Evolutionary conservation across 805 yeast genomes (phyloP), one percentile per base, ranked within the genome.

Genomic region (Spathaspora passalidarum): DNA sequence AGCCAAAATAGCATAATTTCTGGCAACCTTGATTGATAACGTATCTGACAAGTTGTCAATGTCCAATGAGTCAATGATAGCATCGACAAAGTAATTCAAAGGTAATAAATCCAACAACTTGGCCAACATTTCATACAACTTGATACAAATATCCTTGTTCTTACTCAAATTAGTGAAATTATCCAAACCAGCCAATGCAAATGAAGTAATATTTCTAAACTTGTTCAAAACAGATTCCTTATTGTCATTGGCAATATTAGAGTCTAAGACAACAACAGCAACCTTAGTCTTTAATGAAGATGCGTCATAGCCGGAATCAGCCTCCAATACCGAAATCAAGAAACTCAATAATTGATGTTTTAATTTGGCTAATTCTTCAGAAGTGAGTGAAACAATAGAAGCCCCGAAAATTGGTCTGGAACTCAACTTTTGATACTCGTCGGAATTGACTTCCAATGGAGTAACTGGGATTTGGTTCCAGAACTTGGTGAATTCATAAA

Each of bases 91-190:
- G 52, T 81, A 78, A 50, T 76, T 76, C 51, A 90, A 78, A 23
- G 98, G 97, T 44, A 92, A 69, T 50, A 89, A 70, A 47, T 81
- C 81, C 48, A 92, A 68, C 51, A 84, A 68, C 52, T 79, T 79
- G 26, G 81, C 79, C 51, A 92, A 71, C 42, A 88, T 64, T 21
- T 71, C 73, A 59, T 81, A 80, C 44, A 84, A 65, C 26, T 68
- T 70, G 37, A 58, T 62, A 16, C 73, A 65, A 19, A 74, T 65
- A 13, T 41, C 62, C 19, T 48, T 49, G 36, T 46, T 47, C 32
- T 47, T 44, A 16, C 48, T 36, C 8, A 38, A 49, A 38, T 56
- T 51, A 19, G 65, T 50, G 47, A 62, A 67, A 13, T 53, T 44
- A 45, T 75, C 80, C 52, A 77, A 67, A 5, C 69, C 51, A 9